Evolutionary conservation across 371 early-diverging fungal genomes (phyloP).

Genomic region (Capillidium heterosporum): DNA sequence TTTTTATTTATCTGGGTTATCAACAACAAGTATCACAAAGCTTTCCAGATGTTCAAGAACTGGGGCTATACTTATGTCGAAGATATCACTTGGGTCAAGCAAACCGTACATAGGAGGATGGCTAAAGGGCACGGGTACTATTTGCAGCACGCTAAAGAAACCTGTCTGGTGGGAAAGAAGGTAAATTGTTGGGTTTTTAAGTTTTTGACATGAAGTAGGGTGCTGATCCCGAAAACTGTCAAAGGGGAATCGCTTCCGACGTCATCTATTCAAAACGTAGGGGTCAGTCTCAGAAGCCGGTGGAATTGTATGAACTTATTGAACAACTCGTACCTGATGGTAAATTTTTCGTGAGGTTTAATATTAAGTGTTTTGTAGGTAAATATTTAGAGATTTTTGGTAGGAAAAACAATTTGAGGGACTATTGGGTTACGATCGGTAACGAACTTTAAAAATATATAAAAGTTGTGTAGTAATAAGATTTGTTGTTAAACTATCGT

Average conservation of each 20-base stretch:
- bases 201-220: slow-evolving; percentile 16
- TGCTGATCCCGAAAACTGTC: slow-evolving; percentile 53
- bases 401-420: slow-evolving; percentile 79
- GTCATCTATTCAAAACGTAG: slow-evolving; percentile 82
- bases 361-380: slow-evolving; percentile 15
- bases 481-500: no score
- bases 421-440: slow-evolving; percentile 90
- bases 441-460: slow-evolving; percentile 50
- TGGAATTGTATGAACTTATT: slow-evolving; percentile 80
- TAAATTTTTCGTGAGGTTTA: slow-evolving; percentile 8
- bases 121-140: slow-evolving; percentile 93
- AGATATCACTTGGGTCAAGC: slow-evolving; percentile 92
- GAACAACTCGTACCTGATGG: slow-evolving; percentile 81
- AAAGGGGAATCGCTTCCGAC: slow-evolving; percentile 64
- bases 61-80: slow-evolving; percentile 90
- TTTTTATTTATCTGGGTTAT: slow-evolving; percentile 93
- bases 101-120: slow-evolving; percentile 84
- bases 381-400: slow-evolving; percentile 87
- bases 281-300: slow-evolving; percentile 89
- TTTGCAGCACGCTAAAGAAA: slow-evolving; percentile 89
- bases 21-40: slow-evolving; percentile 85
- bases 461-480: no score
- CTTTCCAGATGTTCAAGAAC: slow-evolving; percentile 76
- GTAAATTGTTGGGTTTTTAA: slow-evolving; percentile 11
- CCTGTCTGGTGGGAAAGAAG: slow-evolving; percentile 81